These are phyloP conservation scores for Aspergillus fijiensis DNA, from an alignment of 2,329 filamentous ascomycete species.

Conservation along the genomic window DNA sequence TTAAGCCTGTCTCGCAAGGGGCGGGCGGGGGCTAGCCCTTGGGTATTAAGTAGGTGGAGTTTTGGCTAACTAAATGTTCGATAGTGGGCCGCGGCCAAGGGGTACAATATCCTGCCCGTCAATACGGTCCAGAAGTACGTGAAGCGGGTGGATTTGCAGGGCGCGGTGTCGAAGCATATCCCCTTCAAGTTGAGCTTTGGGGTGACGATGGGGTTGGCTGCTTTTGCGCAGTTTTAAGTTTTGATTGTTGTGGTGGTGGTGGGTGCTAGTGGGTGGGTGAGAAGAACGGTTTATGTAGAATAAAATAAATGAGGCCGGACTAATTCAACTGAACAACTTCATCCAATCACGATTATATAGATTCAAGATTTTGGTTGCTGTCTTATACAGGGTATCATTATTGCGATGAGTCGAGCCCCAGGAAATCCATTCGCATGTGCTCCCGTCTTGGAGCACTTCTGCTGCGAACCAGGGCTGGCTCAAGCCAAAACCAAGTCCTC, in stretches of 20 bases:
- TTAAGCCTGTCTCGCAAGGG: no score
- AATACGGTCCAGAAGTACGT: conserved; percentile 43
- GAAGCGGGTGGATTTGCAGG: conserved; percentile 41
- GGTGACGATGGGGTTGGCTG: conserved; percentile 45
- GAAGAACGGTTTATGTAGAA: neutral
- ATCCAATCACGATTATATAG: neutral
- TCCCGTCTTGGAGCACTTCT: neutral
- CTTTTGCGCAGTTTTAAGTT: conserved; percentile 44
- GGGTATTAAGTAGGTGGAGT: no score
- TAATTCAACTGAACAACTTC: no score
- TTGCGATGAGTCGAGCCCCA: conserved; percentile 16
- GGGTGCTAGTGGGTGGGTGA: neutral
- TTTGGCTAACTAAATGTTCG: no score
- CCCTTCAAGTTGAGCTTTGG: conserved; percentile 51
- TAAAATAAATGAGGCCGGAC: neutral
- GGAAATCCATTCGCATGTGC: neutral
- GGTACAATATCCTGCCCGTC: conserved; percentile 47
- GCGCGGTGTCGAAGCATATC: conserved; percentile 39
- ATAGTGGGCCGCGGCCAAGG: conserved; percentile 48
- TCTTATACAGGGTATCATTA: conserved; percentile 36
- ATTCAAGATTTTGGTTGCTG: neutral
- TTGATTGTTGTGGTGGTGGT: neutral
- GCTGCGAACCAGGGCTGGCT: neutral
- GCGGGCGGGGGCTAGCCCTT: no score
- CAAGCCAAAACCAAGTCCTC: conserved; percentile 64